A percentile compares a stretch with the other conserved stretches of the same genome.
Evolutionary conservation across 441 rosid genomes (phyloP).

Genomic region (Aleurites moluccanus): DNA sequence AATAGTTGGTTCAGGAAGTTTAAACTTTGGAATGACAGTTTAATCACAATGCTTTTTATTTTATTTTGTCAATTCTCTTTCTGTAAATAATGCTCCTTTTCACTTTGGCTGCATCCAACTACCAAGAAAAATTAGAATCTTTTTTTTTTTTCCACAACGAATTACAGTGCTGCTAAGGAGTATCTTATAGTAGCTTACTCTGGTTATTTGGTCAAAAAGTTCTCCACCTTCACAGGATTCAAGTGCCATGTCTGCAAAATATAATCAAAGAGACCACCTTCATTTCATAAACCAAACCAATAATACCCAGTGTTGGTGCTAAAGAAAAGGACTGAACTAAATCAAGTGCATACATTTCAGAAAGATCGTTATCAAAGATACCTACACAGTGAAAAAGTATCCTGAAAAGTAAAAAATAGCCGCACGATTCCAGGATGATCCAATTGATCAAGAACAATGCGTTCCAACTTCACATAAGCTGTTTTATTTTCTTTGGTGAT

Average conservation of each 20-base stretch:
- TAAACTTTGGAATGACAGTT: not conserved
- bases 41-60: not conserved
- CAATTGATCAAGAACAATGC: slow-evolving; percentile 69
- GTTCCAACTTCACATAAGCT: slow-evolving; percentile 92
- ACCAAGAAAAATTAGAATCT: not conserved
- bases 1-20: not conserved
- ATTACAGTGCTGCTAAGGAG: not conserved
- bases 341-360: slow-evolving; percentile 4
- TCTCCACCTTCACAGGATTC: slow-evolving; percentile 99
- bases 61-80: not conserved
- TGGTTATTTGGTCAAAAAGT: slow-evolving; percentile 94
- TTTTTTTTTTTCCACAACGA: slow-evolving; percentile 7
- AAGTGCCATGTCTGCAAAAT: slow-evolving; percentile 89
- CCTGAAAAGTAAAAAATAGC: slow-evolving; percentile 66
- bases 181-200: slow-evolving; percentile 57
- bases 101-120: not conserved
- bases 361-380: slow-evolving; percentile 32
- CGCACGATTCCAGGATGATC: slow-evolving; percentile 75
- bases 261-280: slow-evolving; percentile 23
- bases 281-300: slow-evolving; percentile 17
- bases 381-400: slow-evolving; percentile 62
- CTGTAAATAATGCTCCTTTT: not conserved
- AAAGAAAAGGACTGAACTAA: slow-evolving; percentile 9
- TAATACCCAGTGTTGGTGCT: not conserved
- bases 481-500: slow-evolving; percentile 99